A percentile compares a stretch with the other conserved stretches of the same genome.
Evolutionary conservation across 768 basidiomycete genomes (phyloP).

Genomic region (Mycena galopus): DNA sequence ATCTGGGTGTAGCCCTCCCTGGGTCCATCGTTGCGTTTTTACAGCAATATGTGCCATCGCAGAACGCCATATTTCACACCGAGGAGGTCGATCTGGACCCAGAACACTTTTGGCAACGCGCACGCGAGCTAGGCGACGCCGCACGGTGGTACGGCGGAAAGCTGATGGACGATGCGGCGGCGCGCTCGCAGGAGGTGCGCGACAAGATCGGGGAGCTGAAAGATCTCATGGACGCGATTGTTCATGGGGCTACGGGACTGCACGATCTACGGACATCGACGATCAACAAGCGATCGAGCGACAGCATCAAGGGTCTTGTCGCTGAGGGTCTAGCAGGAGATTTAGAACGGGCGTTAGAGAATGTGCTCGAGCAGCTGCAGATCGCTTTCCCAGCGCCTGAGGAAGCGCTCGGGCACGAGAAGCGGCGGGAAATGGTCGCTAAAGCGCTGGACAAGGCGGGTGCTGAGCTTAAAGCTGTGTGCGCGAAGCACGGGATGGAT

Average conservation of each 20-base stretch:
- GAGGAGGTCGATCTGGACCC: not conserved
- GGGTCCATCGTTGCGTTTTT: not conserved
- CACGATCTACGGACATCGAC: conserved; percentile 14
- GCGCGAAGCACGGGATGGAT: conserved; percentile 37
- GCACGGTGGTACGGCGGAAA: conserved; percentile 36
- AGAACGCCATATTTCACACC: not conserved
- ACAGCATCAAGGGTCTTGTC: conserved; percentile 6
- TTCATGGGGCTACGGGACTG: conserved; percentile 35
- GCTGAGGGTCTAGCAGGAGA: conserved; percentile 36
- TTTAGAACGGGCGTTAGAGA: conserved; percentile 38
- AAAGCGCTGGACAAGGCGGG: conserved; percentile 43
- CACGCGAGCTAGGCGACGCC: conserved; percentile 22
- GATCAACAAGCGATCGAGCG: not conserved
- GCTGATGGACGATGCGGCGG: conserved; percentile 33
- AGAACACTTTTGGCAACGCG: conserved; percentile 29
- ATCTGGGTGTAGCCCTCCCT: not conserved
- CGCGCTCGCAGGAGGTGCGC: conserved; percentile 27
- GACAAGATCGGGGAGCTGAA: conserved; percentile 42
- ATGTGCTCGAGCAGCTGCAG: conserved; percentile 43
- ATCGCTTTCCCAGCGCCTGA: conserved; percentile 46
- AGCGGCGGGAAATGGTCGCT: conserved; percentile 39
- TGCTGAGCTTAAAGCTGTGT: conserved; percentile 41
- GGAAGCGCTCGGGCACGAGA: conserved; percentile 45
- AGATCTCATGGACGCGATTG: conserved; percentile 33
- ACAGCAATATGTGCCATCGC: not conserved